These are phyloP conservation scores for Hypoxylon fuscum DNA, from an alignment of 495 filamentous ascomycete genomes.

Conservation along the genomic window DNA sequence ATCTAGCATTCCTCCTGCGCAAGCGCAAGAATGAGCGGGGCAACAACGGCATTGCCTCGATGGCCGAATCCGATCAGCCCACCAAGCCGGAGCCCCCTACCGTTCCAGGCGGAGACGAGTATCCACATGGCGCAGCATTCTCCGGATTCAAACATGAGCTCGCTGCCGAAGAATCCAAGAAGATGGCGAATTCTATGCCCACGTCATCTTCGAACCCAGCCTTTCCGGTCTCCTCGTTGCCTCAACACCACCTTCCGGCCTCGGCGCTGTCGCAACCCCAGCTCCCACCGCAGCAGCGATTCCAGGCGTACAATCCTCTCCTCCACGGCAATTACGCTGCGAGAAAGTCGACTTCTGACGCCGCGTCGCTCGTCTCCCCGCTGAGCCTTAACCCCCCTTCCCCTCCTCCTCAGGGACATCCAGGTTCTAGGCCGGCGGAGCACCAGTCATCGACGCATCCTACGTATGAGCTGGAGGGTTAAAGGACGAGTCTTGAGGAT, in stretches of 20 bases:
- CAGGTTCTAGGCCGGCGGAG: neutral
- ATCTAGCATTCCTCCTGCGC: slow-evolving; percentile 21
- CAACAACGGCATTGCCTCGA: neutral
- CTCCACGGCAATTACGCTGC: slow-evolving; percentile 31
- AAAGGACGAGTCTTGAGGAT: neutral
- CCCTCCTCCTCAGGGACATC: neutral
- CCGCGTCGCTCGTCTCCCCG: neutral
- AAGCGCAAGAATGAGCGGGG: slow-evolving; percentile 11
- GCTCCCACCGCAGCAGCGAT: slow-evolving; percentile 2
- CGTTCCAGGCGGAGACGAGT: neutral
- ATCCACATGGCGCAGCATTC: neutral
- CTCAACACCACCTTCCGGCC: no score
- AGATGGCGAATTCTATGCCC: neutral
- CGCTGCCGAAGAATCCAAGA: slow-evolving; percentile 7
- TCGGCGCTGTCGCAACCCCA: neutral
- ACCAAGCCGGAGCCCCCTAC: neutral
- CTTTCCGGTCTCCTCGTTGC: neutral
- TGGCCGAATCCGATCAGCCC: neutral
- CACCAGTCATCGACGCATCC: neutral
- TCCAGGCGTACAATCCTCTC: slow-evolving; percentile 25
- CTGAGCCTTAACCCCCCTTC: neutral
- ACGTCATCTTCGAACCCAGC: neutral
- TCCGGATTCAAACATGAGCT: slow-evolving; percentile 15
- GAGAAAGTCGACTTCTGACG: neutral
- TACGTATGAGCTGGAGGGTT: neutral